Evolutionary conservation across 2,329 filamentous ascomycete genomes (phyloP), one percentile per base, ranked within the genome.

Genomic region (Parasarocladium wereldwijsianum): DNA sequence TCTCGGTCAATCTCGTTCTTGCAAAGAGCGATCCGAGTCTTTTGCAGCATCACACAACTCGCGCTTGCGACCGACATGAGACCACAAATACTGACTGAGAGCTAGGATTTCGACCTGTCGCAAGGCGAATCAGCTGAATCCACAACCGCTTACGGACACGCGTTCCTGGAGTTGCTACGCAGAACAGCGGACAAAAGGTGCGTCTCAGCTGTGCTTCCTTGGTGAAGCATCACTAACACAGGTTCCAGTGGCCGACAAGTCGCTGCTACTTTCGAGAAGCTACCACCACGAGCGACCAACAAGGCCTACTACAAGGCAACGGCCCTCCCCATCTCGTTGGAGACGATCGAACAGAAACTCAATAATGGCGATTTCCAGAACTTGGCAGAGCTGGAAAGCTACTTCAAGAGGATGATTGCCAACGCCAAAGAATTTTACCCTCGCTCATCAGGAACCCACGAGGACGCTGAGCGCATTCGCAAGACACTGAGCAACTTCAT

Each of bases 401-500:
- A 86, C 48, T 70, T 87, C 47, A 92, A 90, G 59, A 76, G 84
- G 38, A 80, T 93, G 66, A 78, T 93, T 32, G 67, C 73, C 39
- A 93, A 93, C 46, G 82, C 81, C 20, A 93, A 93, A 51, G 75
- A 83, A 32, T 90, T 73, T 55, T 87, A 87, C 45, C 65, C 76
- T 35, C 77, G 77, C 41, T 68, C 66, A 24, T 83, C 81, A 0
- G 58, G 72, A 34, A 64, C 79, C 21, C 87, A 78, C 46, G 77
- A 84, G 24, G 84, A 93, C 56, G 83, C 85, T 7, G 85, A 93
- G 52, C 73, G 83, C 28, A 70, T 93, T 26, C 70, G 85, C 26
- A 93, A 93, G 55, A 76, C 83, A 3, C 65, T 87, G 23, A 86
- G 80, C 49, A 87, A 86, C 44, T 84, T 75, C 50, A 93, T 93